Evolutionary conservation across 345 rosid genomes (phyloP).

Genomic region (Arabidopsis arenosa): DNA sequence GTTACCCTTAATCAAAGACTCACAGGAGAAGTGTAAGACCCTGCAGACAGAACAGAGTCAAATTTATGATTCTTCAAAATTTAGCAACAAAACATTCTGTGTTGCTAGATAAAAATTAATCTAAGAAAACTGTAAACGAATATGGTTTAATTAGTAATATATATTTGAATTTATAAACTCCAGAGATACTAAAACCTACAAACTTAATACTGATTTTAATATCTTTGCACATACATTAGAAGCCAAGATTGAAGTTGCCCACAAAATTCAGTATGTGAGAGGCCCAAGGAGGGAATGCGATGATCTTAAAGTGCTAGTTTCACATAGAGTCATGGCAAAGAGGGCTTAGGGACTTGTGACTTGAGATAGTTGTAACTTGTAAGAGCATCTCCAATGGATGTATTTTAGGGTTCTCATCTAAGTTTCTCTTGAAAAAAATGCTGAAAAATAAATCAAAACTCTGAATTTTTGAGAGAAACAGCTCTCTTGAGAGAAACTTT

Average conservation of each 20-base stretch:
- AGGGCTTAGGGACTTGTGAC: background rate
- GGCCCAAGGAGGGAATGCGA: background rate
- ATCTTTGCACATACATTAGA: background rate
- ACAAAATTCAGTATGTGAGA: background rate
- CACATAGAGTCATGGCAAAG: background rate
- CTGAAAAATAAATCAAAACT: too few relatives aligned
- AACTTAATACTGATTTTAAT: background rate
- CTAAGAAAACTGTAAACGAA: background rate
- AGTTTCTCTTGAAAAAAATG: too few relatives aligned
- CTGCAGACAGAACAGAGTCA: constrained; percentile 7
- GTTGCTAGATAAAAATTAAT: background rate
- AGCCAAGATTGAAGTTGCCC: background rate
- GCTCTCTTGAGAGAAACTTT: too few relatives aligned
- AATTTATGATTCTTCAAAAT: background rate
- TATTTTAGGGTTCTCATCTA: too few relatives aligned
- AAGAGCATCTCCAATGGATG: too few relatives aligned
- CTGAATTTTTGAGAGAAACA: too few relatives aligned
- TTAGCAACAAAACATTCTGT: background rate
- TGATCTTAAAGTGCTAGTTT: constrained; percentile 3
- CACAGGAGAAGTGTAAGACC: background rate
- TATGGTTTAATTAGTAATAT: background rate
- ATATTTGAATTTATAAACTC: background rate
- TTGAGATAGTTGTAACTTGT: background rate
- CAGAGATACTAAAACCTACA: background rate
- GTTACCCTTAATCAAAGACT: constrained; percentile 14